These are phyloP conservation scores for Amniculicola lignicola DNA, from an alignment of 495 filamentous ascomycete genomes.

Conservation along the genomic window DNA sequence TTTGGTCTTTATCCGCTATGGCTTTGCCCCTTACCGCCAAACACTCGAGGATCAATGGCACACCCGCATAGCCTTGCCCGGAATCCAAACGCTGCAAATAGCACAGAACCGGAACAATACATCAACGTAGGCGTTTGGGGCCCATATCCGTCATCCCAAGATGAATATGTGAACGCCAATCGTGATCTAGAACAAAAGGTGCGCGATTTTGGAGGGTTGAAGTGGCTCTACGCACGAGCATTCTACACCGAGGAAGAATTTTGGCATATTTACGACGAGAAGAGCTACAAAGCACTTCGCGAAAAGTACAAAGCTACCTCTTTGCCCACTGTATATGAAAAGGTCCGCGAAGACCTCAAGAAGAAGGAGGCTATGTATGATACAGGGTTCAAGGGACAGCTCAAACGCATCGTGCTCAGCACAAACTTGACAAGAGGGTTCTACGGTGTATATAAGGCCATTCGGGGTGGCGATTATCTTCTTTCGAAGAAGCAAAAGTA, in stretches of 20 bases:
- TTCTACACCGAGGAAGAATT: conserved; percentile 57
- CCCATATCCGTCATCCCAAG: conserved; percentile 43
- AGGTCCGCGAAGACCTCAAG: conserved; percentile 41
- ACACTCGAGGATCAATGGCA: conserved; percentile 14
- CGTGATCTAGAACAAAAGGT: conserved; percentile 63
- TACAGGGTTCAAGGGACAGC: not conserved
- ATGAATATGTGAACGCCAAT: conserved; percentile 51
- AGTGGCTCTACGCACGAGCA: conserved; percentile 59
- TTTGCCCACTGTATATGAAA: conserved; percentile 56
- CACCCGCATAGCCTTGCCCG: not conserved
- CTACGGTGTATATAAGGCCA: conserved; percentile 16
- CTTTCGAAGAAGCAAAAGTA: conserved; percentile 6
- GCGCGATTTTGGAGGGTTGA: conserved; percentile 62
- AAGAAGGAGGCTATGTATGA: not conserved
- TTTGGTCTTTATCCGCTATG: conserved; percentile 58
- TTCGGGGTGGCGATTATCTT: conserved; percentile 12
- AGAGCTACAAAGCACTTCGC: conserved; percentile 51
- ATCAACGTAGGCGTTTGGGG: conserved; percentile 59
- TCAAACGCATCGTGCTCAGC: not conserved
- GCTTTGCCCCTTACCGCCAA: conserved; percentile 52
- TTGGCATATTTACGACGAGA: conserved; percentile 50
- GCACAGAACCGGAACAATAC: not conserved
- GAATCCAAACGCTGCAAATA: not conserved
- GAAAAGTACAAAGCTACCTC: conserved; percentile 50
- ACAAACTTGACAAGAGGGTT: conserved; percentile 12